Evolutionary conservation across 2,329 filamentous ascomycete species (phyloP).

Genomic region (Lomentospora prolificans): DNA sequence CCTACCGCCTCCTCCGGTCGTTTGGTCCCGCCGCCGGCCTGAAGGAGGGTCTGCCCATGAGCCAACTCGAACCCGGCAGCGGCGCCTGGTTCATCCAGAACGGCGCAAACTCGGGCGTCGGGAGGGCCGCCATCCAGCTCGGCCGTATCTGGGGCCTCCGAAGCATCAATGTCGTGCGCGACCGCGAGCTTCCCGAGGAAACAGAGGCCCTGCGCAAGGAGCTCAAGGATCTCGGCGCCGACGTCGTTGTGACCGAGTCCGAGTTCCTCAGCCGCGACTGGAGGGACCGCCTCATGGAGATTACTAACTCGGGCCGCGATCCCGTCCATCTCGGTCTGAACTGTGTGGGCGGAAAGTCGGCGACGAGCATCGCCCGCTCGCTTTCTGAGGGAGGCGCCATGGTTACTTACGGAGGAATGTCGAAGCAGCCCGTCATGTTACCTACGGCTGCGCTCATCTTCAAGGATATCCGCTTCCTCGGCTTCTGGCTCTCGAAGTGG

Average conservation of each 20-base stretch:
- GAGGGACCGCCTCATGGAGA: constrained; percentile 47
- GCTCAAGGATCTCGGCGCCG: constrained; percentile 43
- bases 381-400: constrained; percentile 61
- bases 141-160: constrained; percentile 77
- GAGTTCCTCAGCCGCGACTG: constrained; percentile 51
- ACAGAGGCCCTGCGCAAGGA: constrained; percentile 50
- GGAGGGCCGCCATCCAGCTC: constrained; percentile 82
- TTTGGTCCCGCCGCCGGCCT: constrained; percentile 47
- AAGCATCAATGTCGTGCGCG: constrained; percentile 81
- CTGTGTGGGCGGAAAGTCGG: constrained; percentile 84
- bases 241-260: constrained; percentile 45
- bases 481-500: constrained; percentile 94
- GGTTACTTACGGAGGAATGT: constrained; percentile 95
- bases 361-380: constrained; percentile 66
- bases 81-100: constrained; percentile 96
- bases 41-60: constrained; percentile 34
- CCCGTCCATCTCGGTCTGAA: constrained; percentile 73
- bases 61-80: constrained; percentile 33
- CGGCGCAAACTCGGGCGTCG: constrained; percentile 89
- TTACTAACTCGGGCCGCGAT: constrained; percentile 63
- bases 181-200: constrained; percentile 53
- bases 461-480: constrained; percentile 78
- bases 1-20: constrained; percentile 84
- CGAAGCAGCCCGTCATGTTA: constrained; percentile 70
- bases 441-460: constrained; percentile 87